Percentiles rank a stretch among this genome's conserved stretches.
Conservation (phyloP, 768 basidiomycete genomes). For the Hemileccinum rubropunctum region DNA sequence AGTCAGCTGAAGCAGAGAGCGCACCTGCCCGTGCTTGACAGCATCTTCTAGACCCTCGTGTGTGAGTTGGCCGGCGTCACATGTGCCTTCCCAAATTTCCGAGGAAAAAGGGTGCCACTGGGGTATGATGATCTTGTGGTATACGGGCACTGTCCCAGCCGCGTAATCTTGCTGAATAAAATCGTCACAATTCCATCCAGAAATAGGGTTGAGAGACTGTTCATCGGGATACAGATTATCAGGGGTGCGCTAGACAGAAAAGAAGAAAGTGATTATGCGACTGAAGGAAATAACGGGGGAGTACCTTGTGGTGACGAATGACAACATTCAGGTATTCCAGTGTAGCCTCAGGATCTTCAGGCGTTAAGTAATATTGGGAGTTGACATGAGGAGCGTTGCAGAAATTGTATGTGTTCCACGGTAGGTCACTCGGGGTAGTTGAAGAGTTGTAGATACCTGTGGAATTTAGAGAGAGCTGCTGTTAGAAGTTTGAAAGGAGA, state of each 20-base stretch:
- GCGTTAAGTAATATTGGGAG: conserved; percentile 35
- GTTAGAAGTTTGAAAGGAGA: not conserved
- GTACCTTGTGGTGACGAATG: conserved; percentile 48
- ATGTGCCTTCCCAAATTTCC: conserved; percentile 47
- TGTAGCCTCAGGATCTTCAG: conserved; percentile 26
- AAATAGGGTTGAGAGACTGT: conserved; percentile 35
- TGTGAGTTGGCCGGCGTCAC: conserved; percentile 48
- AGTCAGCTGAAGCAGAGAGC: not conserved
- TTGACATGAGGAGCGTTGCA: conserved; percentile 51
- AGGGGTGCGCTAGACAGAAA: conserved; percentile 39
- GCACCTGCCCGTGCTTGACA: conserved; percentile 38
- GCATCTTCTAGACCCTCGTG: conserved; percentile 42
- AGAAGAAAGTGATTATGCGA: not conserved
- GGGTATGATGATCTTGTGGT: conserved; percentile 39
- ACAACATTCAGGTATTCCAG: conserved; percentile 42
- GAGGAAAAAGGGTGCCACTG: conserved; percentile 43
- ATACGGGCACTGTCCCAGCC: conserved; percentile 35
- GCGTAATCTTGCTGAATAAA: conserved; percentile 40
- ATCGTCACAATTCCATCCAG: conserved; percentile 41
- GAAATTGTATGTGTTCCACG: conserved; percentile 54
- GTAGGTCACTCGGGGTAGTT: conserved; percentile 35
- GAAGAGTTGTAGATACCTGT: conserved; percentile 46
- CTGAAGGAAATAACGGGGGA: not conserved
- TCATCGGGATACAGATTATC: conserved; percentile 48
- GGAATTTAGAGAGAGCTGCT: conserved; percentile 4